Evolutionary conservation across 1,284 basidiomycete species (phyloP).

Genomic region (Trametes pubescens): DNA sequence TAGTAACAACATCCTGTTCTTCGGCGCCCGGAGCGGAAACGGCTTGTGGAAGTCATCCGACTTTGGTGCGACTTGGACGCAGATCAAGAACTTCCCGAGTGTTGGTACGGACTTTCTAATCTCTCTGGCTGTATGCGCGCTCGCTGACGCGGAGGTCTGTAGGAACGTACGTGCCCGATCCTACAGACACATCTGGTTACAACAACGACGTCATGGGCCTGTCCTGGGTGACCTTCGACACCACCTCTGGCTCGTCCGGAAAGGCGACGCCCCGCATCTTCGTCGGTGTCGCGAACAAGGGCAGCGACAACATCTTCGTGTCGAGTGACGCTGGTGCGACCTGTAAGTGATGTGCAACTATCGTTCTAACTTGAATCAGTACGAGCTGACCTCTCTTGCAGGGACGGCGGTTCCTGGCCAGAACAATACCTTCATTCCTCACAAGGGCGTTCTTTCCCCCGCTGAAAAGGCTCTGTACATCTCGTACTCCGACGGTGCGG

Average conservation of each 20-base stretch:
- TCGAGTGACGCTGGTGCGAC: constrained; percentile 62
- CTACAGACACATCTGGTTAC: constrained; percentile 62
- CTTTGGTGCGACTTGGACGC: constrained; percentile 61
- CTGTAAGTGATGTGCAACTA: constrained; percentile 47
- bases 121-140: not conserved
- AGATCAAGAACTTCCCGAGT: constrained; percentile 64
- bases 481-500: constrained; percentile 58
- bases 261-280: constrained; percentile 68
- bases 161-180: constrained; percentile 65
- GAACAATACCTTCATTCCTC: constrained; percentile 64
- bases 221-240: constrained; percentile 73
- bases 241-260: constrained; percentile 60
- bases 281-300: constrained; percentile 67
- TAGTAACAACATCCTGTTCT: constrained; percentile 64
- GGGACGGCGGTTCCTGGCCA: constrained; percentile 66
- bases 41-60: constrained; percentile 72
- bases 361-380: not conserved
- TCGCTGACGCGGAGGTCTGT: not conserved
- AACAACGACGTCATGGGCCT: constrained; percentile 64
- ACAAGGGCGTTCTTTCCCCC: constrained; percentile 70
- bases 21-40: constrained; percentile 68
- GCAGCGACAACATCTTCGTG: constrained; percentile 62
- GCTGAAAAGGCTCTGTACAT: constrained; percentile 65
- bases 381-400: constrained; percentile 32
- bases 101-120: constrained; percentile 49